A percentile compares a stretch with the other conserved stretches of the same genome.
Evolutionary conservation across 345 rosid genomes (phyloP).

Genomic region (Salix viminalis): DNA sequence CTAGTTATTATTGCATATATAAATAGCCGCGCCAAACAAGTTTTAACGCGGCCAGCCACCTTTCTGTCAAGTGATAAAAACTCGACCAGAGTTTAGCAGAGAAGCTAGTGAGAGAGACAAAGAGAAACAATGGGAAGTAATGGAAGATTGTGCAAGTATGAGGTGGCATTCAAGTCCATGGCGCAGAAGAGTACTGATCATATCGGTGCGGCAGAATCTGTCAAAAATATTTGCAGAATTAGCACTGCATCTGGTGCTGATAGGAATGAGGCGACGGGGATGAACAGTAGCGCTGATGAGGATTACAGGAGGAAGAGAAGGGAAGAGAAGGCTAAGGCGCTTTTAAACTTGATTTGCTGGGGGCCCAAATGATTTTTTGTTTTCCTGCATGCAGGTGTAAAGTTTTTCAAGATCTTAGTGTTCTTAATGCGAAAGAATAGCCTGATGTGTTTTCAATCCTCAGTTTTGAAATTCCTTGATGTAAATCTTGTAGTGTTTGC

Average conservation of each 20-base stretch:
- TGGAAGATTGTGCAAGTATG: conserved; percentile 5
- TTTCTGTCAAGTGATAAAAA: background rate
- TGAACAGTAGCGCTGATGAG: background rate
- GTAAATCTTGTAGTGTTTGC: too few species aligned
- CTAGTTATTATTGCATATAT: background rate
- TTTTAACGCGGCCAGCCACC: background rate
- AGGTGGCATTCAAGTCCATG: conserved; percentile 14
- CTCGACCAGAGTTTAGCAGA: background rate
- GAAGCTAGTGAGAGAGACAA: background rate
- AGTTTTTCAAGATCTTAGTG: too few species aligned
- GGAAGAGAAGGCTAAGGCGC: conserved; percentile 22
- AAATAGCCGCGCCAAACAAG: background rate
- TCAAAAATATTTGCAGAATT: background rate
- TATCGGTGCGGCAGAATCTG: background rate
- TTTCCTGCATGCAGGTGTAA: too few species aligned
- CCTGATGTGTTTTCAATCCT: too few species aligned
- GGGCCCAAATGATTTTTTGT: conserved; percentile 20
- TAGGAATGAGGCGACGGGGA: background rate
- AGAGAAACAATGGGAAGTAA: conserved; percentile 12
- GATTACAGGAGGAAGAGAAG: conserved; percentile 5
- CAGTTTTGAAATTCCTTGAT: too few species aligned
- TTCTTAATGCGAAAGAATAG: too few species aligned
- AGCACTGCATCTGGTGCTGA: background rate
- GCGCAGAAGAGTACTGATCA: background rate
- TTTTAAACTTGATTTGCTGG: conserved; percentile 34